Percentiles rank a stretch among this genome's conserved stretches.
phyloP scores from a whole-genome alignment of 768 basidiomycete genomes.

The Trametes gibbosa region DNA sequence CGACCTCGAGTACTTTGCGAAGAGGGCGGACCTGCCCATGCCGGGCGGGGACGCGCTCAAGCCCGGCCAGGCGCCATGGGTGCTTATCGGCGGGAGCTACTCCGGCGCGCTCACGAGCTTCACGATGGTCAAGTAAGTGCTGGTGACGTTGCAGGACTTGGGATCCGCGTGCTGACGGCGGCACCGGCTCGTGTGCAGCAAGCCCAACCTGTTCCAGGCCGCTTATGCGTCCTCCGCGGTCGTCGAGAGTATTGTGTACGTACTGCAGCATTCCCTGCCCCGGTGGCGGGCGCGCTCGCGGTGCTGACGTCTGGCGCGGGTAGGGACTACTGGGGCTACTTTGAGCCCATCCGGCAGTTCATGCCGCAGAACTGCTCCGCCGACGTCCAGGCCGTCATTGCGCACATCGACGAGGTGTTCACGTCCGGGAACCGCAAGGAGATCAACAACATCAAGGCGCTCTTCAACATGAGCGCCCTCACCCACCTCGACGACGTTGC shows the following conservation, averaged over 20 bases:
- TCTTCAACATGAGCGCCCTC: slow-evolving; percentile 54
- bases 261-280: no score
- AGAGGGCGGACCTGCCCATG: slow-evolving; percentile 65
- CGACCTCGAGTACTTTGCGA: slow-evolving; percentile 67
- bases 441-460: slow-evolving; percentile 52
- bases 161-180: neutral
- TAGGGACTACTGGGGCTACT: slow-evolving; percentile 68
- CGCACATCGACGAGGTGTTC: slow-evolving; percentile 60
- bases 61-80: slow-evolving; percentile 49
- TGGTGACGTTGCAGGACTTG: neutral
- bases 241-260: slow-evolving; percentile 54
- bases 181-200: slow-evolving; percentile 34
- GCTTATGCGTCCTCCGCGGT: slow-evolving; percentile 69
- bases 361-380: slow-evolving; percentile 76
- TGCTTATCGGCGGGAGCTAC: slow-evolving; percentile 43
- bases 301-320: neutral
- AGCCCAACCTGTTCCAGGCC: slow-evolving; percentile 57
- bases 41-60: slow-evolving; percentile 59
- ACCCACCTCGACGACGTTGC: slow-evolving; percentile 67
- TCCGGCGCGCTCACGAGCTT: slow-evolving; percentile 51
- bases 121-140: slow-evolving; percentile 64
- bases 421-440: slow-evolving; percentile 40
- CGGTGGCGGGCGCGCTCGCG: neutral
- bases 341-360: slow-evolving; percentile 63
- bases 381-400: slow-evolving; percentile 62